Conservation (phyloP, 495 filamentous ascomycete genomes). For the Neurospora sp. region DNA sequence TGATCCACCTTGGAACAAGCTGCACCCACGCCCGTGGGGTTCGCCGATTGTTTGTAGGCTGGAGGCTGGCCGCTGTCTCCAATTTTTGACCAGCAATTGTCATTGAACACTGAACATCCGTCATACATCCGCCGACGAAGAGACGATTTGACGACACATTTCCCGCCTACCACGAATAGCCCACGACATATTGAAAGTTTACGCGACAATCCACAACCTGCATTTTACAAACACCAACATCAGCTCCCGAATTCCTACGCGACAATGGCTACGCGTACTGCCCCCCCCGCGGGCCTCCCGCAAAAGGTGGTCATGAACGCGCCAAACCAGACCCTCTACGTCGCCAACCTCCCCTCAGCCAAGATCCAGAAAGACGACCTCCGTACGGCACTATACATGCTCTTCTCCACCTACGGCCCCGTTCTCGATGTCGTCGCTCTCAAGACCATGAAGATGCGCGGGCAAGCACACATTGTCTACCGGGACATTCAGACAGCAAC, state of each 20-base stretch:
- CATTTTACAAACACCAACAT: not conserved
- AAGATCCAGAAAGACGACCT: slow-evolving; percentile 83
- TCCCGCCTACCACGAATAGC: not conserved
- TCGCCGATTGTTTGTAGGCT: not conserved
- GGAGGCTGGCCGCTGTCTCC: not conserved
- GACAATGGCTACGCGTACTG: slow-evolving; percentile 25
- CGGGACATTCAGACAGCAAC: slow-evolving; percentile 78
- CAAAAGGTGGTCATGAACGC: slow-evolving; percentile 33
- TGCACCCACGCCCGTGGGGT: not conserved
- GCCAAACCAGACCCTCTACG: slow-evolving; percentile 57
- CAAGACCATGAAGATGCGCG: slow-evolving; percentile 82
- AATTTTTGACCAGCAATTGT: not conserved
- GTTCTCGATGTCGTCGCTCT: slow-evolving; percentile 90
- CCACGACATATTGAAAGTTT: not conserved
- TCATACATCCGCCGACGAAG: not conserved
- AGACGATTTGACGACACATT: not conserved
- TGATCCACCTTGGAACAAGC: not conserved
- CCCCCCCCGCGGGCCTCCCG: slow-evolving; percentile 24
- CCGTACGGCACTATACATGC: slow-evolving; percentile 73
- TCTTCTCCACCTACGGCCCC: slow-evolving; percentile 88
- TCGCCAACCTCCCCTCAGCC: slow-evolving; percentile 68
- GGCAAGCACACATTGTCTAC: slow-evolving; percentile 89
- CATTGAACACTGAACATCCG: not conserved
- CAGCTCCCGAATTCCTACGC: not conserved
- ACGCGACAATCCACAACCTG: not conserved